phyloP scores from a whole-genome alignment of 1,139 yeast genomes.

The Hanseniaspora gamundiae region DNA sequence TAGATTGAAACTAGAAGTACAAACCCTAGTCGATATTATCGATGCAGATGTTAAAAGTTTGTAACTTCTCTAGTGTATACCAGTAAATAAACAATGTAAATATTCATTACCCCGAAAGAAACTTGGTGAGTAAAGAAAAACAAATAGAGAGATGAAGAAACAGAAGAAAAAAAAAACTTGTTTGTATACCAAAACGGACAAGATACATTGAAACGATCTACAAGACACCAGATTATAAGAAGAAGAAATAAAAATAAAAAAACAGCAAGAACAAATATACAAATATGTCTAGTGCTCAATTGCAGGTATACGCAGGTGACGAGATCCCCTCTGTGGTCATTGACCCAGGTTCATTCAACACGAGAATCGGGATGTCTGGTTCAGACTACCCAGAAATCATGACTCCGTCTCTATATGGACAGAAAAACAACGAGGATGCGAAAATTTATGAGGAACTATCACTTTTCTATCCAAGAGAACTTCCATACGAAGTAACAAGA shows the following conservation, averaged over 20 bases:
- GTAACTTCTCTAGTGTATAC: background rate
- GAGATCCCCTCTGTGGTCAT: conserved; percentile 85
- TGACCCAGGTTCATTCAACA: conserved; percentile 79
- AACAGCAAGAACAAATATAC: conserved; percentile 2
- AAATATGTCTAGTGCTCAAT: conserved; percentile 22
- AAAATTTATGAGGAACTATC: conserved; percentile 40
- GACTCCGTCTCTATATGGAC: conserved; percentile 50
- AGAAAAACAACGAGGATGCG: conserved; percentile 15
- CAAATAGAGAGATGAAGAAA: no score
- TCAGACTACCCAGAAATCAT: conserved; percentile 79
- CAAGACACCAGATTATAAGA: background rate
- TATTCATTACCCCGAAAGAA: no score
- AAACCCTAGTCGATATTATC: conserved; percentile 50
- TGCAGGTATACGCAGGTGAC: conserved; percentile 51
- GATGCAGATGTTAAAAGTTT: conserved; percentile 28
- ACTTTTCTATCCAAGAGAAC: conserved; percentile 41
- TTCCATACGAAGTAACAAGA: conserved; percentile 39
- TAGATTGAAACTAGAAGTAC: conserved; percentile 79
- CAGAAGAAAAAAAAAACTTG: no score
- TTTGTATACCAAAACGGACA: no score
- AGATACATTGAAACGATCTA: no score
- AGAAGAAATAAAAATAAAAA: background rate
- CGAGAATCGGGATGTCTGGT: conserved; percentile 89
- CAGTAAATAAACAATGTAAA: background rate
- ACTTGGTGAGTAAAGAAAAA: no score